Evolutionary conservation across 805 yeast genomes (phyloP), one percentile per base, ranked within the genome.

Genomic region (Saccharomycopsis microspora): DNA sequence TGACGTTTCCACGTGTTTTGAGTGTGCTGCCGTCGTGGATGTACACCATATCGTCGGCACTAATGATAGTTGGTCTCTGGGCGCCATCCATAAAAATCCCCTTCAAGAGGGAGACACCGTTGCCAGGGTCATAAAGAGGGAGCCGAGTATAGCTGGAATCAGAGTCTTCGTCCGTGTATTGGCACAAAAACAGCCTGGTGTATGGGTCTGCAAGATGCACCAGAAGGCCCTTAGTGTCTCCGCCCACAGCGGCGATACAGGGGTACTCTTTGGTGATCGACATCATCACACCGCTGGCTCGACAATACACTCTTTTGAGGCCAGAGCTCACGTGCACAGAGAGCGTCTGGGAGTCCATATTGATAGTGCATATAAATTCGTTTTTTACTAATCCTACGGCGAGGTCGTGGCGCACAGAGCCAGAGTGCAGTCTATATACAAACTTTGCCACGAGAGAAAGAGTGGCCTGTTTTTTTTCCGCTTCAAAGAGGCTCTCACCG

Each of bases 181-280:
- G 19, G 19, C 19, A 19, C 19, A 19, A 19, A 19, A 19, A 19
- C 19, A 19, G 19, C 19, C 19, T 19, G 19, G 19, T 19, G 19
- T 19, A 19, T 19, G 19, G 19, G 19, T 19, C 19, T 19, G 19
- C 19, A 19, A 19, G 19, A 19, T 19, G 19, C 19, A 19, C 19
- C 19, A 19, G 19, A 19, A 19, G 19, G 19, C 19, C 19, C 19
- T 19, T 19, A 19, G 19, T 19, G 19, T 42, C 47, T 36, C 42
- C 40, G 8, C 43, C 48, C 19, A 52, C 27, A 11, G 50, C 36
- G 5, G 49, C 50, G 10, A 52, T 28, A 27, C 44, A 42, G 5
- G 53, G 53, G 10, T 41, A 49, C 3, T 35, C 11, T 35, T 51
- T 51, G 38, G 45, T 50, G 9, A 49, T 49, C 4, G 48, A 48